These are phyloP conservation scores for Xylaria sp. DNA, from an alignment of 2,329 filamentous ascomycete species.

Conservation along the genomic window DNA sequence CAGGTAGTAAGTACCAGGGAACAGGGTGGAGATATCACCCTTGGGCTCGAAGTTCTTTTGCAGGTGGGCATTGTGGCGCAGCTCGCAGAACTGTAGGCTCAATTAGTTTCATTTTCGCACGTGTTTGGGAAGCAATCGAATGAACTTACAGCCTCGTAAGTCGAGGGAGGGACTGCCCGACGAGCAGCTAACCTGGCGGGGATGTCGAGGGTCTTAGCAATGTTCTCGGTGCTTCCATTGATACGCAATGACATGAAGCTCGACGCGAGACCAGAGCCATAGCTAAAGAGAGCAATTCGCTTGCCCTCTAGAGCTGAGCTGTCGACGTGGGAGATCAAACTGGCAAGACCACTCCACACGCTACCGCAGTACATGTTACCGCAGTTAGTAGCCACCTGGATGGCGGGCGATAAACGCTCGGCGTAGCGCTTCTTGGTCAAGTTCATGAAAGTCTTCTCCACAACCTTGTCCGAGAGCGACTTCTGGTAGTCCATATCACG, in stretches of 20 bases:
- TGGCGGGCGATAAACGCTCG: slow-evolving; percentile 78
- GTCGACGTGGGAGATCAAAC: slow-evolving; percentile 73
- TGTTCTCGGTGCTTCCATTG: slow-evolving; percentile 74
- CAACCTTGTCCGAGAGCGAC: slow-evolving; percentile 81
- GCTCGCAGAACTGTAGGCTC: slow-evolving; percentile 74
- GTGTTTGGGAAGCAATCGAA: neutral
- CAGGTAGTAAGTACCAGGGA: slow-evolving; percentile 79
- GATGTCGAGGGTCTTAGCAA: slow-evolving; percentile 76
- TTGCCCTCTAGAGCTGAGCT: slow-evolving; percentile 74
- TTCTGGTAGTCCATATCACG: slow-evolving; percentile 82
- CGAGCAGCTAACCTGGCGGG: slow-evolving; percentile 74
- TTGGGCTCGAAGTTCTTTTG: slow-evolving; percentile 80
- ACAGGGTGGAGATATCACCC: slow-evolving; percentile 74
- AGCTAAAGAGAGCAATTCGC: slow-evolving; percentile 81
- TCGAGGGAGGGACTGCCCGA: slow-evolving; percentile 73
- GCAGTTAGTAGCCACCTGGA: slow-evolving; percentile 81
- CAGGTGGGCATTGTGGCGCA: slow-evolving; percentile 85
- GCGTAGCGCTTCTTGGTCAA: slow-evolving; percentile 86
- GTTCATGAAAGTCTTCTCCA: slow-evolving; percentile 88
- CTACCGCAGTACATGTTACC: slow-evolving; percentile 77
- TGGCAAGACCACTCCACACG: slow-evolving; percentile 80
- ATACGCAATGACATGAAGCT: slow-evolving; percentile 80
- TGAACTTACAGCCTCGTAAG: slow-evolving; percentile 76
- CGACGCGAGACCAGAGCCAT: slow-evolving; percentile 78
- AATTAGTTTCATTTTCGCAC: slow-evolving; percentile 41